Conservation (phyloP, 495 filamentous ascomycete species). For the Collariella sp. region DNA sequence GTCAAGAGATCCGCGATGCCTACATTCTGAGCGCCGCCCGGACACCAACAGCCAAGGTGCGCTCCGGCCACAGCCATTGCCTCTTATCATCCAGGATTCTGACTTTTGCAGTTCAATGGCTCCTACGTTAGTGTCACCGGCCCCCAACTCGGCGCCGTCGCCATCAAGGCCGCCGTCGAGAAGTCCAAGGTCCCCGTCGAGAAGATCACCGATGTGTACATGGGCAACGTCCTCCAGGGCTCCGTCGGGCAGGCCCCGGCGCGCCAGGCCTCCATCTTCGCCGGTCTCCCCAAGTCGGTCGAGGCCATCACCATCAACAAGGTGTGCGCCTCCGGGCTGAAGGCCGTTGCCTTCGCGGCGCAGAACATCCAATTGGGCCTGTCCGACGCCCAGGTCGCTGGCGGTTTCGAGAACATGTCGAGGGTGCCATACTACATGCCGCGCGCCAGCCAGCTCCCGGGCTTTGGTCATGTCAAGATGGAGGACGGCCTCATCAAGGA, state of each 20-base stretch:
- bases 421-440: conserved; percentile 85
- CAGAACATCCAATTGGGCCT: conserved; percentile 90
- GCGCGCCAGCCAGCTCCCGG: conserved; percentile 62
- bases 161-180: conserved; percentile 78
- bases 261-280: conserved; percentile 79
- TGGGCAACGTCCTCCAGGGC: conserved; percentile 92
- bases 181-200: conserved; percentile 71
- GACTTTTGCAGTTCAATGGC: conserved; percentile 71
- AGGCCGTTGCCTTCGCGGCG: conserved; percentile 81
- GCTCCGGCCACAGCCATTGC: neutral
- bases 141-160: conserved; percentile 73
- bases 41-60: conserved; percentile 80
- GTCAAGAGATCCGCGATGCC: conserved; percentile 69
- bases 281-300: conserved; percentile 67
- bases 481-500: conserved; percentile 93
- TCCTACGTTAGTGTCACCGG: conserved; percentile 74
- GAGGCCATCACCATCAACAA: conserved; percentile 94
- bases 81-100: conserved; percentile 4
- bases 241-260: conserved; percentile 82
- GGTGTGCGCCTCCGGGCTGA: conserved; percentile 90
- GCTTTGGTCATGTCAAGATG: conserved; percentile 77
- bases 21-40: conserved; percentile 85
- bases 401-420: conserved; percentile 97
- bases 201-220: conserved; percentile 83
- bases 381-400: conserved; percentile 77